These are phyloP conservation scores for Wallacemonas collosoma DNA, from an alignment of 208 protist species.

Conservation along the genomic window DNA sequence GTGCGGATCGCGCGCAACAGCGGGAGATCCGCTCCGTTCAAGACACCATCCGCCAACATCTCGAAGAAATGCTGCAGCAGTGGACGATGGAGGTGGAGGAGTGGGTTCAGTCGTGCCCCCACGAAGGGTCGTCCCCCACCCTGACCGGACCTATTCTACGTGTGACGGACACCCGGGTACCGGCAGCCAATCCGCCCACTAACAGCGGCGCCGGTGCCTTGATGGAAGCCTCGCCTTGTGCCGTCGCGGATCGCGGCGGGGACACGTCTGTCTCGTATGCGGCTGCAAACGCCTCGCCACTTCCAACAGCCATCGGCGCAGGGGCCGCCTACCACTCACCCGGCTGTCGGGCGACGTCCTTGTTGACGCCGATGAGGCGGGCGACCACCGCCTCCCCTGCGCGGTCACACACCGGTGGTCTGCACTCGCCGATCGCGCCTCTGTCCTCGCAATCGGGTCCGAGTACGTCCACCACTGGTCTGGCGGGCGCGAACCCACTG, in stretches of 20 bases:
- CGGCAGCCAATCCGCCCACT: slow-evolving; percentile 21
- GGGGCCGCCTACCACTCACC: slow-evolving; percentile 6
- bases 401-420: not conserved
- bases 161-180: not conserved
- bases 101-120: slow-evolving; percentile 14
- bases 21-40: slow-evolving; percentile 65
- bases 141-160: slow-evolving; percentile 7
- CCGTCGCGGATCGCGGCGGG: slow-evolving; percentile 34
- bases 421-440: not conserved
- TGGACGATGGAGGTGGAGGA: slow-evolving; percentile 61
- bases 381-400: not conserved
- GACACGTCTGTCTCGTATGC: slow-evolving; percentile 21
- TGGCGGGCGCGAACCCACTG: not conserved
- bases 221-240: slow-evolving; percentile 11
- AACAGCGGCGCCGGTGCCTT: not conserved
- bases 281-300: slow-evolving; percentile 33
- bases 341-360: not conserved
- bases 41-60: slow-evolving; percentile 56
- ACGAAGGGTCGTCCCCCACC: slow-evolving; percentile 6
- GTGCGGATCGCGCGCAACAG: slow-evolving; percentile 38
- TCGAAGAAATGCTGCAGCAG: slow-evolving; percentile 45
- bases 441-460: not conserved
- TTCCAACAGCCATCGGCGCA: not conserved
- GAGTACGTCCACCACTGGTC: not conserved
- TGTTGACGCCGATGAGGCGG: slow-evolving; percentile 11